phyloP scores from a whole-genome alignment of 257 asterid species.

The Solanum medicagineum region DNA sequence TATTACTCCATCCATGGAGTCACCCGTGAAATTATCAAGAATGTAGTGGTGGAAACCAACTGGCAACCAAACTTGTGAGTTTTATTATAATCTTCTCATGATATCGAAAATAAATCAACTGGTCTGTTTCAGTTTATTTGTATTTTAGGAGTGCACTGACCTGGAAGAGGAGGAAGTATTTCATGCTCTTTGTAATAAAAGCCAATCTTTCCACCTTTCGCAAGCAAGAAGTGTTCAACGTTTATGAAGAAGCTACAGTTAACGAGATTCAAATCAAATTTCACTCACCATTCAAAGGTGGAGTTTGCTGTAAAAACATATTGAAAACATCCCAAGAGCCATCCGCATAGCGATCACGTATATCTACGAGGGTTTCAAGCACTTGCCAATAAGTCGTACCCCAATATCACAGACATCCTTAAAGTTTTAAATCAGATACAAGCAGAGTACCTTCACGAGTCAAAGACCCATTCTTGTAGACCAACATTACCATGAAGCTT shows the following conservation, averaged over 20 bases:
- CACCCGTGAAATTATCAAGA: constrained; percentile 50
- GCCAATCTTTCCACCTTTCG: constrained; percentile 79
- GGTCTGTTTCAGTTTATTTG: background rate
- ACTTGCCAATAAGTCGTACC: background rate
- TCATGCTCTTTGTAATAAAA: constrained; percentile 90
- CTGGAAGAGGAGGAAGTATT: constrained; percentile 88
- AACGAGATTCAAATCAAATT: background rate
- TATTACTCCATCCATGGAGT: constrained; percentile 40
- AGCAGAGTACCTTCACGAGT: constrained; percentile 75
- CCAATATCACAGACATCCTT: background rate
- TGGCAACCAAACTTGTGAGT: constrained; percentile 13
- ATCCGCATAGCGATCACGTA: constrained; percentile 60
- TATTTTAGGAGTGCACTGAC: constrained; percentile 18
- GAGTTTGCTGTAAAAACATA: constrained; percentile 44
- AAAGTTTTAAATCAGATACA: background rate
- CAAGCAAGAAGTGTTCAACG: background rate
- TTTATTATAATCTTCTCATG: background rate
- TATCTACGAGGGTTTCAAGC: constrained; percentile 27
- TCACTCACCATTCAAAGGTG: constrained; percentile 64
- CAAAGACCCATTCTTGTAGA: constrained; percentile 88
- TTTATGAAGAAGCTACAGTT: background rate
- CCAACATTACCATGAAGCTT: constrained; percentile 88
- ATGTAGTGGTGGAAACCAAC: constrained; percentile 73
- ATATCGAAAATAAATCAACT: background rate
- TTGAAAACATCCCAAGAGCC: constrained; percentile 84